Percentiles rank a stretch among this genome's conserved stretches.
Evolutionary conservation across 73 alveolate species (phyloP).

Genomic region (Stentor roeselii): DNA sequence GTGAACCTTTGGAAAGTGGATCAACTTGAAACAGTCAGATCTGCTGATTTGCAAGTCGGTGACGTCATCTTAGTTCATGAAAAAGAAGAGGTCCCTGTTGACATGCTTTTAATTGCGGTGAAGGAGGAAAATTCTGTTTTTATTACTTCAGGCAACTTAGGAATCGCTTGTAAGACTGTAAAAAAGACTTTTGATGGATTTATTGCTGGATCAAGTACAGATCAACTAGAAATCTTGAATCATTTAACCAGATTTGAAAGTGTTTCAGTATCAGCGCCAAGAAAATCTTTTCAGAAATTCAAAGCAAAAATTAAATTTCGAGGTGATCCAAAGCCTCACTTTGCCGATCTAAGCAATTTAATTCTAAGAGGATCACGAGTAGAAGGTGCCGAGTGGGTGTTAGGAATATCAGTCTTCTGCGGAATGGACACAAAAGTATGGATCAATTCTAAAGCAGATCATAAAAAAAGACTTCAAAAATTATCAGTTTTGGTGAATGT

Average conservation of each 20-base stretch:
- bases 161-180: too few relatives aligned
- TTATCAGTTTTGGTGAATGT: too few relatives aligned
- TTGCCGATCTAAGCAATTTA: constrained; percentile 27
- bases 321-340: constrained; percentile 46
- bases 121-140: too few relatives aligned
- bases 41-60: too few relatives aligned
- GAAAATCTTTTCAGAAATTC: constrained; percentile 47
- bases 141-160: too few relatives aligned
- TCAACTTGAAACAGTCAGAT: too few relatives aligned
- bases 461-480: not conserved
- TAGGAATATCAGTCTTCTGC: constrained; percentile 59
- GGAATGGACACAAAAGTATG: constrained; percentile 74
- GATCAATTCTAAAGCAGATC: not conserved
- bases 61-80: too few relatives aligned
- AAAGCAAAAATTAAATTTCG: constrained; percentile 52
- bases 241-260: not conserved
- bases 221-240: not conserved
- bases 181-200: too few relatives aligned
- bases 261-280: constrained; percentile 34
- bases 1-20: too few relatives aligned
- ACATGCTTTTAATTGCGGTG: too few relatives aligned
- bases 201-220: too few relatives aligned
- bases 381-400: constrained; percentile 66
- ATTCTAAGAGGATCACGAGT: constrained; percentile 38
- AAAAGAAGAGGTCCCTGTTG: too few relatives aligned